Evolutionary conservation across 2,329 filamentous ascomycete species (phyloP), one percentile per base, ranked within the genome.

Genomic region (Fusarium beomiforme): DNA sequence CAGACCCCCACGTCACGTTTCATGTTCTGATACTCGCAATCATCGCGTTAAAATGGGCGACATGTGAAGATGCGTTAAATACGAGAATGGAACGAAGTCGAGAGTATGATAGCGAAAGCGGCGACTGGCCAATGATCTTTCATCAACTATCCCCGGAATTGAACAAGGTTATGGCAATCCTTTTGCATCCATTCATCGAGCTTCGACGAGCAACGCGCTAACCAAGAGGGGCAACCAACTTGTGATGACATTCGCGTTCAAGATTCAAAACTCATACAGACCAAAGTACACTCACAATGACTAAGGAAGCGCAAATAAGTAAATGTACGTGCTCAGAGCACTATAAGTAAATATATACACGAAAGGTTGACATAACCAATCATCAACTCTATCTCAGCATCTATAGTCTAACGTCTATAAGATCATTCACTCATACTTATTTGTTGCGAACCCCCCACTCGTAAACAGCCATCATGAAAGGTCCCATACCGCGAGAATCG

Each of bases 401-500:
- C 59, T 64, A 33, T 64, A 42, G 37, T 65, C 60, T 59, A 65
- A 33, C n/a, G 12, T 47, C 34, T 42, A 64, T 43, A 37, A 36
- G 36, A 34, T 49, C 21, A 44, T 59, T 34, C 11, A 26, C 1
- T 65, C 50, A 39, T 64, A 29, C 26, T 44, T 42, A 67, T 55
- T 71, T 58, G 55, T 37, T 57, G 26, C 70, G 67, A 29, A 54
- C 24, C 56, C 78, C 76, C 76, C 76, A 78, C 69, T 78, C 77
- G 4, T 75, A 63, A 14, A 76, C 58, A 13, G 77, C 77, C 49
- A 75, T 73, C 59, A 78, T 75, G 47, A 78, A 78, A 9, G 76
- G 69, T n/a, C 77, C 77, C 33, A 75, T 75, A 6, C 77, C 77
- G 3, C 77, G 77, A 14, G 77, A 68, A 56, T 78, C 77, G 31